Evolutionary conservation across 306 rosid genomes (phyloP).

Genomic region (Quercus alba): DNA sequence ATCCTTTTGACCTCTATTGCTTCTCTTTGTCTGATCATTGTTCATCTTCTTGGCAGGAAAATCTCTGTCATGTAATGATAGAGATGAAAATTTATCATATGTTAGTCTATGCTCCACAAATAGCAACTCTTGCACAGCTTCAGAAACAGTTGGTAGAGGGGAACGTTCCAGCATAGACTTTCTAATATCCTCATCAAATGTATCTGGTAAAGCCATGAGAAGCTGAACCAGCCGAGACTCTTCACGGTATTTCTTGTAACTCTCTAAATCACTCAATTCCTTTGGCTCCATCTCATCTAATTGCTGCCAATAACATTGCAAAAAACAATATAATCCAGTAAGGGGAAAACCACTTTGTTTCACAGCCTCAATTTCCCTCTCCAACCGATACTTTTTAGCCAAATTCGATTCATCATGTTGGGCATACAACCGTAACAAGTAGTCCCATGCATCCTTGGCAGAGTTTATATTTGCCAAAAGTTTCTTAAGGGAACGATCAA

Average conservation of each 20-base stretch:
- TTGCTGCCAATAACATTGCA: neutral
- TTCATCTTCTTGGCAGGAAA: neutral
- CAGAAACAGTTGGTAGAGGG: neutral
- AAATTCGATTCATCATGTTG: neutral
- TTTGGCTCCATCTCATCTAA: neutral
- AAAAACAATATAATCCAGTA: neutral
- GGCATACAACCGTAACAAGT: neutral
- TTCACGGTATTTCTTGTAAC: neutral
- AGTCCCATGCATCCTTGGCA: neutral
- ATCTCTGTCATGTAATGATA: neutral
- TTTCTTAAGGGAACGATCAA: neutral
- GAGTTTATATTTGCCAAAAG: neutral
- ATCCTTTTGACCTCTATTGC: neutral
- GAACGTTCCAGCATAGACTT: neutral
- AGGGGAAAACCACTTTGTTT: neutral
- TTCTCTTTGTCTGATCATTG: neutral
- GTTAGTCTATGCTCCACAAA: neutral
- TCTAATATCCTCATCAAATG: neutral
- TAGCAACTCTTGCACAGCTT: neutral
- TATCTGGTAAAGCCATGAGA: neutral
- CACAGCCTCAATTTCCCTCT: neutral
- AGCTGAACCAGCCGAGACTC: neutral
- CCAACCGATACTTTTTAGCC: neutral
- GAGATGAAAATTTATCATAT: neutral
- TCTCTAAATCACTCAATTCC: neutral